Conservation (phyloP, 495 filamentous ascomycete genomes). For the Penicillium turbatum region DNA sequence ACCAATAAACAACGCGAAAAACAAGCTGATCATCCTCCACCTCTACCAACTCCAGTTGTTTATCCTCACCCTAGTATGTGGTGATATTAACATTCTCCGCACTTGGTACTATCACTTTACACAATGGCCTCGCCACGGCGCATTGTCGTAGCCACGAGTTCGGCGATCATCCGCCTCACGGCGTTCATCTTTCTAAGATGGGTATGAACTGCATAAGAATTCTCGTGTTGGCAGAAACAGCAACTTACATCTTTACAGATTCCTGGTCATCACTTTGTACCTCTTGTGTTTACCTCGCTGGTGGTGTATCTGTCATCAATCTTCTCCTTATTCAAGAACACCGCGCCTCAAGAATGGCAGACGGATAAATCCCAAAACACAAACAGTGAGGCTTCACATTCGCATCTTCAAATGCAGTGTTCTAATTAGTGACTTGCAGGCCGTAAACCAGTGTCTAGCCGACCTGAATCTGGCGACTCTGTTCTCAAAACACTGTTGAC, state of each 20-base stretch:
- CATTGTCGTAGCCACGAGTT: conserved; percentile 47
- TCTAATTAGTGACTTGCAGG: conserved; percentile 1
- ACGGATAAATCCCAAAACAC: not conserved
- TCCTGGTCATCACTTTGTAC: conserved; percentile 58
- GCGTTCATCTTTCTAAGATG: conserved; percentile 82
- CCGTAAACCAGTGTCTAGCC: not conserved
- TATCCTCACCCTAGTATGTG: not conserved
- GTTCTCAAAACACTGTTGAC: conserved; percentile 61
- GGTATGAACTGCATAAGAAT: conserved; percentile 47
- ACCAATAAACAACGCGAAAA: not conserved
- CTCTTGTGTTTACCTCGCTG: conserved; percentile 63
- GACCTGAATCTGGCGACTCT: conserved; percentile 22
- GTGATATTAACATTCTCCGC: not conserved
- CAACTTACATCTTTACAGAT: conserved; percentile 44
- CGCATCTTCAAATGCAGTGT: not conserved
- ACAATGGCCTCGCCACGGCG: conserved; percentile 30
- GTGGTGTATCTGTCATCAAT: conserved; percentile 71
- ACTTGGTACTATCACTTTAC: not conserved
- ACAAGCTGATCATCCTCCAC: not conserved
- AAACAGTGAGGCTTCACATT: not conserved
- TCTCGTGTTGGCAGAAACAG: not conserved
- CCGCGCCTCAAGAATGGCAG: conserved; percentile 2
- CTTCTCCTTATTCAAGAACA: conserved; percentile 26
- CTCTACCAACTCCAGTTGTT: too few species aligned
- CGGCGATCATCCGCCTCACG: conserved; percentile 53